phyloP scores from a whole-genome alignment of 2,329 filamentous ascomycete species.

The Colletotrichum camelliae region DNA sequence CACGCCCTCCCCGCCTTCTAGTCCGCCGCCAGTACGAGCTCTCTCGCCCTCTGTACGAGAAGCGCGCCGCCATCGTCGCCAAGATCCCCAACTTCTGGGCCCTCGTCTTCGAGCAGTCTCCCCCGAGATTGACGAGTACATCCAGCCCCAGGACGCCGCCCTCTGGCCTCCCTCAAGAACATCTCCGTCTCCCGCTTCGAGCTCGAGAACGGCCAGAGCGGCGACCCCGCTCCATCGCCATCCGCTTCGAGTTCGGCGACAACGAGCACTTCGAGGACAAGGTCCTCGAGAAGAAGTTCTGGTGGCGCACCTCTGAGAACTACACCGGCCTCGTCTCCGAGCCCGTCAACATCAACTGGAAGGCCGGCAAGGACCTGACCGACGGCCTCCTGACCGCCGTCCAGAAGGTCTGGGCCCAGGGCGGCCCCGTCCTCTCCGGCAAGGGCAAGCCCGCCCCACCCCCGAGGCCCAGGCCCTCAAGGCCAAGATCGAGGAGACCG shows the following conservation, averaged over 20 bases:
- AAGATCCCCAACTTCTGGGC: constrained; percentile 92
- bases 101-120: constrained; percentile 88
- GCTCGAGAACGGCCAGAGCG: constrained; percentile 61
- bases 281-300: constrained; percentile 90
- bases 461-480: constrained; percentile 55
- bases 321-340: constrained; percentile 84
- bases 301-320: constrained; percentile 74
- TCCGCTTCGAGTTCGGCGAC: constrained; percentile 78
- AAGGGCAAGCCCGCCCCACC: constrained; percentile 42
- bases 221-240: constrained; percentile 79
- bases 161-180: constrained; percentile 70
- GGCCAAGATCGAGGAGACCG: constrained; percentile 63
- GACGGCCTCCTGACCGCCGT: constrained; percentile 79
- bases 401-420: constrained; percentile 67
- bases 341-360: constrained; percentile 89
- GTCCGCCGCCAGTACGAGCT: constrained; percentile 77
- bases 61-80: constrained; percentile 72
- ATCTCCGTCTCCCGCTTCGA: constrained; percentile 83
- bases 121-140: constrained; percentile 87
- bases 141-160: constrained; percentile 79
- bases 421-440: constrained; percentile 38
- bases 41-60: constrained; percentile 74
- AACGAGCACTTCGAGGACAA: constrained; percentile 85
- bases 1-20: constrained; percentile 35
- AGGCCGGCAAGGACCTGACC: constrained; percentile 83